Conservation (phyloP, 805 yeast species). For the Starmerella riodocensis region DNA sequence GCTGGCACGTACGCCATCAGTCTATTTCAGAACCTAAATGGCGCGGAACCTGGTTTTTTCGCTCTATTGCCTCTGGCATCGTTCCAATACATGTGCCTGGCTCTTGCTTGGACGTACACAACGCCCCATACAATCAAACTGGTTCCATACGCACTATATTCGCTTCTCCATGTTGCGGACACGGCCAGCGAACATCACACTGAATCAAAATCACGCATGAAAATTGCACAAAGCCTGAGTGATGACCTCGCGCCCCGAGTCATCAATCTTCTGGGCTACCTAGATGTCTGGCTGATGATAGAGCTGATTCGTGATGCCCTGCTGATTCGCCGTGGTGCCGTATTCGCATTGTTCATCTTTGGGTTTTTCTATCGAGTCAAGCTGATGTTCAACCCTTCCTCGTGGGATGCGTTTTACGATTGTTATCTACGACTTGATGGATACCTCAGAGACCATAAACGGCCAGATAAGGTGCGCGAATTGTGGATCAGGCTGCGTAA, state of each 20-base stretch:
- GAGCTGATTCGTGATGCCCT: constrained; percentile 37
- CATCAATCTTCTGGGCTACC: constrained; percentile 30
- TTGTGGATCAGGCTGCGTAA: constrained; percentile 37
- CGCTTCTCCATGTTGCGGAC: constrained; percentile 64
- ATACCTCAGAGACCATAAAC: constrained; percentile 35
- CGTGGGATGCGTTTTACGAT: constrained; percentile 48
- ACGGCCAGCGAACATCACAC: constrained; percentile 13
- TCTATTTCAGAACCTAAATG: constrained; percentile 37
- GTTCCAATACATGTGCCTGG: constrained; percentile 53
- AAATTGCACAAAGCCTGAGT: constrained; percentile 7
- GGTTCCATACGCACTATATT: constrained; percentile 57
- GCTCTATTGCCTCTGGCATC: constrained; percentile 59
- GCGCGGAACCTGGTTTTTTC: constrained; percentile 46
- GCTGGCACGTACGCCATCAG: constrained; percentile 21
- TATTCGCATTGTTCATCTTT: constrained; percentile 37
- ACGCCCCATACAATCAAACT: constrained; percentile 49
- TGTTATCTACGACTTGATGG: constrained; percentile 49
- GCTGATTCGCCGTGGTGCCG: constrained; percentile 49
- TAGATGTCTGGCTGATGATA: constrained; percentile 37
- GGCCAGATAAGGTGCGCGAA: constrained; percentile 38
- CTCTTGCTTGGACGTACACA: constrained; percentile 42
- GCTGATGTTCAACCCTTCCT: constrained; percentile 54
- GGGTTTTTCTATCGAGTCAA: constrained; percentile 55
- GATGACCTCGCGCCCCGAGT: constrained; percentile 14
- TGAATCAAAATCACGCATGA: constrained; percentile 1